Evolutionary conservation across 352 stramenopile species (phyloP).

Genomic region (Poterioochromonas sp.): DNA sequence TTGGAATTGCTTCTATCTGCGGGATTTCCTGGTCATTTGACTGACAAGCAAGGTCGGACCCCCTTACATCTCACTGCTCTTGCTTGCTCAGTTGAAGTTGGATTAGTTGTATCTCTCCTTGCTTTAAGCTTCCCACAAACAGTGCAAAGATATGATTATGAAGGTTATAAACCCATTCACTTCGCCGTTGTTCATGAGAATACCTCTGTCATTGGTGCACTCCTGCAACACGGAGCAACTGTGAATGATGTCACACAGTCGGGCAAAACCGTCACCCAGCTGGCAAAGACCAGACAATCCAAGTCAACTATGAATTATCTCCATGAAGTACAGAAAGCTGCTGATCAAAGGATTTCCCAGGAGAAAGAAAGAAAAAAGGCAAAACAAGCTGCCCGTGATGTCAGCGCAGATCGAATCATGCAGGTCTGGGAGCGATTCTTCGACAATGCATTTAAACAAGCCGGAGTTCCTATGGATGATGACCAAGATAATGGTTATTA

Average conservation of each 20-base stretch:
- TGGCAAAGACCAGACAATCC: background rate
- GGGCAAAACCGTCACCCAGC: background rate
- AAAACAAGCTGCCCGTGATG: background rate
- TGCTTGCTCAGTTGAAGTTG: background rate
- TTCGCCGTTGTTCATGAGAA: background rate
- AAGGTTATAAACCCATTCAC: slow-evolving; percentile 3
- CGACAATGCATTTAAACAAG: slow-evolving; percentile 1
- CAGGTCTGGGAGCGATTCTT: slow-evolving; percentile 14
- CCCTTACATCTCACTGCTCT: background rate
- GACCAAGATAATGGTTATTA: background rate
- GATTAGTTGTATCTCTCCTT: background rate
- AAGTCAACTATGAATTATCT: background rate
- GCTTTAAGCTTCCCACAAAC: background rate
- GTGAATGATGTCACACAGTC: too few relatives aligned
- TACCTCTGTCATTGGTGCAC: background rate
- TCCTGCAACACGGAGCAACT: too few relatives aligned
- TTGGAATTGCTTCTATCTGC: slow-evolving; percentile 12
- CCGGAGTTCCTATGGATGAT: background rate
- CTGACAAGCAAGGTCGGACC: background rate
- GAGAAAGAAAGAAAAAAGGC: background rate
- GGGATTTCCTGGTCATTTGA: background rate
- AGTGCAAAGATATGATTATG: background rate
- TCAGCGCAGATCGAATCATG: slow-evolving; percentile 12
- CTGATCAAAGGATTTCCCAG: background rate
- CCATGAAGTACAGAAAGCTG: background rate